phyloP scores from a whole-genome alignment of 768 basidiomycete species.

The Macrolepiota albuminosa region DNA sequence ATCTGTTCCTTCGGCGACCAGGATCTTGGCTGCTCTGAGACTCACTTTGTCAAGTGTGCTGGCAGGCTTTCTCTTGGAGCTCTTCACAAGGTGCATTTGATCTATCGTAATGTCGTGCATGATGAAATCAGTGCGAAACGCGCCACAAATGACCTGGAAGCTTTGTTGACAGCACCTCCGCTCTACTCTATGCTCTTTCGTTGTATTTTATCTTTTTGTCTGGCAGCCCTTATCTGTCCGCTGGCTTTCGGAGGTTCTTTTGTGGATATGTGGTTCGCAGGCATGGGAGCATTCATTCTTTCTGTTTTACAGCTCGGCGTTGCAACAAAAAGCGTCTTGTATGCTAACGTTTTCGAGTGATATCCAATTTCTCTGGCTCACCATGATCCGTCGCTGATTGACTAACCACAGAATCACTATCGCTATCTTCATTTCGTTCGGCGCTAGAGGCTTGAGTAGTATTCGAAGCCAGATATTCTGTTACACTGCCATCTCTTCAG shows the following conservation, averaged over 20 bases:
- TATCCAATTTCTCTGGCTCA: neutral
- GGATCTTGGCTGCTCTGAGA: conserved; percentile 85
- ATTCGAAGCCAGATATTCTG: conserved; percentile 79
- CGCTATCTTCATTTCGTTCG: conserved; percentile 76
- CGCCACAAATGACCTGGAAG: conserved; percentile 60
- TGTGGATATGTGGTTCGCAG: conserved; percentile 83
- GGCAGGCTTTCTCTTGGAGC: conserved; percentile 79
- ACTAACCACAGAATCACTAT: conserved; percentile 60
- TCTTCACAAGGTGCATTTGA: conserved; percentile 76
- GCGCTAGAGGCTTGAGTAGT: conserved; percentile 76
- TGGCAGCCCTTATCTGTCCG: conserved; percentile 78
- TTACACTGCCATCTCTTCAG: conserved; percentile 86
- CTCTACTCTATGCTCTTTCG: conserved; percentile 60
- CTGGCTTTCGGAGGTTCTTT: conserved; percentile 82
- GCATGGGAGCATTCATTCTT: conserved; percentile 60
- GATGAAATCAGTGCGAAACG: conserved; percentile 84
- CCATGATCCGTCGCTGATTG: conserved; percentile 21
- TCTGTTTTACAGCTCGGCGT: conserved; percentile 69
- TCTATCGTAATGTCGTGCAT: conserved; percentile 87
- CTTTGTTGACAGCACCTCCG: conserved; percentile 58
- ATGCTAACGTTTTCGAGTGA: conserved; percentile 91
- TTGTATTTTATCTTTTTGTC: conserved; percentile 61
- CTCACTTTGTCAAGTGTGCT: conserved; percentile 79
- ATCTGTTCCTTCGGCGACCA: conserved; percentile 89
- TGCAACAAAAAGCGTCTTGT: conserved; percentile 72